Conservation (phyloP, 164 flowering plant species). For the Sextonia rubra region DNA sequence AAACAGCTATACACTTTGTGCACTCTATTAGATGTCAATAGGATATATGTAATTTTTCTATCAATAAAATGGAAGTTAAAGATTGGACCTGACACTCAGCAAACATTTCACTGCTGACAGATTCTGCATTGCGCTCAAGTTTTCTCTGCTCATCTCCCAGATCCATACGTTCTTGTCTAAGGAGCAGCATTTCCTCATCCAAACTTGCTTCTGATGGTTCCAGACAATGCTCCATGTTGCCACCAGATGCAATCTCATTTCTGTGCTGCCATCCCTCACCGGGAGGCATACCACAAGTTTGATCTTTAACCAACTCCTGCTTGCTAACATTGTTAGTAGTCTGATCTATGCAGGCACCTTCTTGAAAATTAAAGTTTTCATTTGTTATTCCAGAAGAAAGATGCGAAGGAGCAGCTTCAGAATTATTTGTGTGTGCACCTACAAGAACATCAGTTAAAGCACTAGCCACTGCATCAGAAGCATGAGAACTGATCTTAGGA, state of each 20-base stretch:
- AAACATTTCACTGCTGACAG: constrained; percentile 93
- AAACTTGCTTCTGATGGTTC: constrained; percentile 37
- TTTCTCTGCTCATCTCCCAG: constrained; percentile 77
- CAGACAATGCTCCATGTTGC: constrained; percentile 18
- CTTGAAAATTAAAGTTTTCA: constrained; percentile 10
- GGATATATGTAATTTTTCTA: neutral
- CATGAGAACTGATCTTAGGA: constrained; percentile 14
- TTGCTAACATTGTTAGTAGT: constrained; percentile 11
- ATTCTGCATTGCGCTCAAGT: constrained; percentile 91
- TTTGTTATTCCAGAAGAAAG: constrained; percentile 9
- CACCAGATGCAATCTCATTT: constrained; percentile 15
- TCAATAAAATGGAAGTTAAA: neutral
- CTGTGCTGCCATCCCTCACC: constrained; percentile 15
- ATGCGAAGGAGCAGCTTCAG: constrained; percentile 13
- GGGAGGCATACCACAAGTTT: constrained; percentile 6
- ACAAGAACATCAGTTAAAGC: constrained; percentile 13
- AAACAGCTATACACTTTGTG: neutral
- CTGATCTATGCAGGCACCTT: constrained; percentile 11
- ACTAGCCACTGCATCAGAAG: constrained; percentile 14
- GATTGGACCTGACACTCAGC: constrained; percentile 84
- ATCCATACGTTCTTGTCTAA: constrained; percentile 44
- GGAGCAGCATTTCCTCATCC: constrained; percentile 56
- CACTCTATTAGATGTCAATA: neutral
- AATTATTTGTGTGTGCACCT: constrained; percentile 16
- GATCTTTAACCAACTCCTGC: constrained; percentile 17